Conservation (phyloP, 768 basidiomycete species). For the Phallus indusiatus region DNA sequence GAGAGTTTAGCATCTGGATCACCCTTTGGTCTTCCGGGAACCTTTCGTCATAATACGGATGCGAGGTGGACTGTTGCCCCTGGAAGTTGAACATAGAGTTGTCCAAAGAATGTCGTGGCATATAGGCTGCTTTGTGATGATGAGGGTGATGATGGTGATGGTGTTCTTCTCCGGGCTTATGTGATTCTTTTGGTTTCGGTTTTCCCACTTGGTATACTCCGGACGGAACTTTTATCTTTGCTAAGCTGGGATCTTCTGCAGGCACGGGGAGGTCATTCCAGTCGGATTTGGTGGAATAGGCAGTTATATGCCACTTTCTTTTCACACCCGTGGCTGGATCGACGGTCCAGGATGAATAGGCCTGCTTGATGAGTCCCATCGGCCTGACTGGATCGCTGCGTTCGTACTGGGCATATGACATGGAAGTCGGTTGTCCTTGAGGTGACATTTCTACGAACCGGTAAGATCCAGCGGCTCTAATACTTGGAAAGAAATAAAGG, state of each 20-base stretch:
- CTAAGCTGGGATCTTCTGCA: slow-evolving; percentile 33
- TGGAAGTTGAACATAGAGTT: slow-evolving; percentile 18
- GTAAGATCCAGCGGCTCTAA: slow-evolving; percentile 20
- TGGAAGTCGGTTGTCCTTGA: slow-evolving; percentile 37
- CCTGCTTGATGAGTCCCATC: slow-evolving; percentile 55
- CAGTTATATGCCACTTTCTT: slow-evolving; percentile 60
- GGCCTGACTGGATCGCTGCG: slow-evolving; percentile 39
- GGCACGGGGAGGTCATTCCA: slow-evolving; percentile 37
- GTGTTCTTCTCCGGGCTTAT: slow-evolving; percentile 16
- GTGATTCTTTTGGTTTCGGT: slow-evolving; percentile 28
- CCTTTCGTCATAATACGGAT: slow-evolving; percentile 25
- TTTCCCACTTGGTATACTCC: slow-evolving; percentile 40
- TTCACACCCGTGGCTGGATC: slow-evolving; percentile 35
- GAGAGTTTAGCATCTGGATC: slow-evolving; percentile 48
- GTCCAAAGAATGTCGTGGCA: slow-evolving; percentile 10
- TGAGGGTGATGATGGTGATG: no score
- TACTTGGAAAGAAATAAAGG: not conserved
- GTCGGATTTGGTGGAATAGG: slow-evolving; percentile 44
- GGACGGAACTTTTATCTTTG: slow-evolving; percentile 34
- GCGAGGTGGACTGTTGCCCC: slow-evolving; percentile 14
- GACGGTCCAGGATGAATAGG: slow-evolving; percentile 58
- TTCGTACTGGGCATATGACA: slow-evolving; percentile 50
- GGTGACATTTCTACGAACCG: slow-evolving; percentile 52
- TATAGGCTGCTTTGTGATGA: slow-evolving; percentile 9
- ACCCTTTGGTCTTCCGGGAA: slow-evolving; percentile 51